Base-by-base conservation (phyloP, 1,284 basidiomycete genomes). In the Microbotryum silenes-acaulis region DNA sequence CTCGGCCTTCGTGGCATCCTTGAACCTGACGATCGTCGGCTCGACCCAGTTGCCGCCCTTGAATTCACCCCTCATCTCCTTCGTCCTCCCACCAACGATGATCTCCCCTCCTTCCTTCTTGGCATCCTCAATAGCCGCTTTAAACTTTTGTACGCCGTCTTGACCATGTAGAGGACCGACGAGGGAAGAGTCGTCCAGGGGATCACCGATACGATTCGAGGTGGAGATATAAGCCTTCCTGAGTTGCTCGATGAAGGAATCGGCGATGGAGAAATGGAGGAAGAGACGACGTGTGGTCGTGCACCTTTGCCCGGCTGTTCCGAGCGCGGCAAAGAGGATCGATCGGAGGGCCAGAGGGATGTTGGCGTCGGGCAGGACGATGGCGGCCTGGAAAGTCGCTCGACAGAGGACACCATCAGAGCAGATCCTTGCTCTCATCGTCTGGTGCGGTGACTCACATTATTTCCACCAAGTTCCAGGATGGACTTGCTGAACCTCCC, bases 401-500 rank as follows among this genome's bases (percentile, higher is more conserved):
- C 16, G 12, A 1, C 37, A 42, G 37, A 12, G 37, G 12, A 14
- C 16, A 18, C 16, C 37, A 42, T 42, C 37, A 12, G 37, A 42
- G 37, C 31, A 10, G 18, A 6, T 4, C 14, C 37, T 42, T 14
- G 18, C 37, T 31, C 37, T 42, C 37, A 4, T 42, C 71, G 50
- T 61, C 44, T 73, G 87, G 86, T 87, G 12, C 6, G 14, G 37
- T 18, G 1, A 51, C 62, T 31, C 31, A 66, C 66, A 72, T 96
- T 96, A 78, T 97, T 97, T 45, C 93, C 93, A n/a, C 92, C 92
- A 12, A 97, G 80, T 74, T 97, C 93, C 37, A 97, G 64, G 6
- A 72, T 54, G n/a, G 57, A 53, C 78, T 94, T 88, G 52, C 89
- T 89, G 75, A 88, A 91, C 70, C 85, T 79, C 64, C 82, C 84